Percentiles rank a stretch among this genome's conserved stretches.
Evolutionary conservation across 305 asterid species (phyloP).

Genomic region (Withania somnifera): DNA sequence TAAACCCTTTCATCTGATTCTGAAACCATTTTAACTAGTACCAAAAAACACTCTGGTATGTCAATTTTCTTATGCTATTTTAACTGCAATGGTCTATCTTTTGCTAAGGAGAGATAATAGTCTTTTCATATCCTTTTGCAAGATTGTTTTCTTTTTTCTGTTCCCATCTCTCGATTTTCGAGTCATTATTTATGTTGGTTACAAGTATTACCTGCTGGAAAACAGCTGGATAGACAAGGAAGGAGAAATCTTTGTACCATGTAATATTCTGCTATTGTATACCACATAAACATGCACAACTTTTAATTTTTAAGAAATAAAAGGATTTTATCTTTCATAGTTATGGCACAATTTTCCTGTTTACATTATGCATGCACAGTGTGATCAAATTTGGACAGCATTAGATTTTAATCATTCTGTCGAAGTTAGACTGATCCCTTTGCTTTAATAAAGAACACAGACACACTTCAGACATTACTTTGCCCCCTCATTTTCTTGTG

Average conservation of each 20-base stretch:
- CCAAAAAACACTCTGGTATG: slow-evolving; percentile 2
- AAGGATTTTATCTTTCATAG: background rate
- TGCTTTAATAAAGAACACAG: background rate
- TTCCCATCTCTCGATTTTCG: background rate
- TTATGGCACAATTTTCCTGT: background rate
- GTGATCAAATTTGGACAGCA: background rate
- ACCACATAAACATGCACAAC: background rate
- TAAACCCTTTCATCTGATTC: background rate
- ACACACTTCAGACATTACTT: background rate
- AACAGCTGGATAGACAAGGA: slow-evolving; percentile 2
- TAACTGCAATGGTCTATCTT: background rate
- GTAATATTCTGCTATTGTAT: background rate
- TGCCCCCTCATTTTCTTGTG: background rate
- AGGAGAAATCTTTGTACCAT: background rate
- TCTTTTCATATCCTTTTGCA: background rate
- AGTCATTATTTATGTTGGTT: background rate
- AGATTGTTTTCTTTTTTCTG: background rate
- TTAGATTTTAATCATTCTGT: background rate
- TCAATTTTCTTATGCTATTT: background rate
- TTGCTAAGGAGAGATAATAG: background rate
- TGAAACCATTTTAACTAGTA: background rate
- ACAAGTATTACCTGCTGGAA: background rate
- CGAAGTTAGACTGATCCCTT: background rate
- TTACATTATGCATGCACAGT: background rate
- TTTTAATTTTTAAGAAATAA: background rate